These are phyloP conservation scores for Solanum ossicruentum DNA, from an alignment of 257 asterid genomes.

Conservation along the genomic window DNA sequence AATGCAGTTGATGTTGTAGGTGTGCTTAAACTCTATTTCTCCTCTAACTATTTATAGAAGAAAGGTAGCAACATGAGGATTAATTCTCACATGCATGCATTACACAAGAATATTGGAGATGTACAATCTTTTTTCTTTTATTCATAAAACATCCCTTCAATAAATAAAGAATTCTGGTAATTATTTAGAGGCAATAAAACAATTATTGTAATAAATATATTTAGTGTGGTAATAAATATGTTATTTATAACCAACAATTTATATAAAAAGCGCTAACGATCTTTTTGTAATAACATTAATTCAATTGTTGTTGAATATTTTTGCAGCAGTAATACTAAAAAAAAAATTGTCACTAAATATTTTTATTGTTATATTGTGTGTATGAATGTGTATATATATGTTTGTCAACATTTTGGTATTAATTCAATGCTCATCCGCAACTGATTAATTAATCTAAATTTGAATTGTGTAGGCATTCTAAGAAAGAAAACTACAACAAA, in stretches of 20 bases:
- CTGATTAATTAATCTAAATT: background rate
- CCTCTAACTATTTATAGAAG: slow-evolving; percentile 28
- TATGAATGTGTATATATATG: background rate
- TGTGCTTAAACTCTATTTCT: slow-evolving; percentile 11
- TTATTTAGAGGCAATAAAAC: too few relatives aligned
- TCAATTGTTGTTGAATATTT: too few relatives aligned
- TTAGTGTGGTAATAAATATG: too few relatives aligned
- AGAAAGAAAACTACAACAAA: background rate
- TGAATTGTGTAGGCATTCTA: background rate
- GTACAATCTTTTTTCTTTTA: background rate
- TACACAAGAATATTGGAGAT: background rate
- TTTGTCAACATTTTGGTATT: background rate
- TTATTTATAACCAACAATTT: too few relatives aligned
- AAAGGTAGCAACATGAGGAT: background rate
- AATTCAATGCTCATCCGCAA: background rate
- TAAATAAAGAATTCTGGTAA: too few relatives aligned
- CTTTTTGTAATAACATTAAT: too few relatives aligned
- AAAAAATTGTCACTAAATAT: too few relatives aligned
- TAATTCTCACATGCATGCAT: slow-evolving; percentile 10
- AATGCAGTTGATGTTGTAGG: background rate
- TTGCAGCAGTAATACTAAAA: too few relatives aligned
- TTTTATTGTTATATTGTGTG: too few relatives aligned
- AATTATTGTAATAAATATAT: too few relatives aligned
- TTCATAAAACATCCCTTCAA: background rate
- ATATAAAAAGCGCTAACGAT: too few relatives aligned